A percentile compares a stretch with the other conserved stretches of the same genome.
These are phyloP conservation scores for Rhizophagus sp. DNA, from an alignment of 192 early-diverging fungal genomes.

Conservation along the genomic window DNA sequence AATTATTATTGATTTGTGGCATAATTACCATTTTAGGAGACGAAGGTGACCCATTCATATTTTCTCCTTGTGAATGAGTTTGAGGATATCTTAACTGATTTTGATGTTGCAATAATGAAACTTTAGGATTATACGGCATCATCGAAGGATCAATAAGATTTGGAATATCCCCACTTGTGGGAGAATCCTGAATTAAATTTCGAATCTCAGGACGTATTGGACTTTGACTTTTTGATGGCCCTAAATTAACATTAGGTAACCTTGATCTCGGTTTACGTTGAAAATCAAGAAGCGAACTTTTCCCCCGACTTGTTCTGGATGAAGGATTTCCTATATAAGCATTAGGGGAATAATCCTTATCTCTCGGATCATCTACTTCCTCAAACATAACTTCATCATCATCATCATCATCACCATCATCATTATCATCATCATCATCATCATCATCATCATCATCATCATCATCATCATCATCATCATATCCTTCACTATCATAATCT, in stretches of 20 bases:
- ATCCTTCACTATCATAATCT: neutral
- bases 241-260: neutral
- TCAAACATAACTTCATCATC: neutral
- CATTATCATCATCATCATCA: neutral
- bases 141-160: neutral
- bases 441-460: neutral
- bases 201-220: neutral
- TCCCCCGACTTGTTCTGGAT: neutral
- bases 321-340: neutral
- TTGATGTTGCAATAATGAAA: neutral
- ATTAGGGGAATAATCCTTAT: neutral
- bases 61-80: neutral
- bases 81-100: neutral
- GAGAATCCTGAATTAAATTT: neutral
- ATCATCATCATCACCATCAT: neutral
- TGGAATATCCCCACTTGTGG: neutral
- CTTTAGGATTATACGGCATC: neutral
- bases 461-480: neutral
- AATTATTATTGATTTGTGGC: neutral
- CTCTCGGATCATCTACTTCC: neutral
- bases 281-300: neutral
- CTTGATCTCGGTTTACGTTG: neutral
- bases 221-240: neutral
- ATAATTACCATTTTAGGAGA: neutral
- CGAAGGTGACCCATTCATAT: neutral